Evolutionary conservation across 805 yeast species (phyloP).

Genomic region (Candida nanaspora): DNA sequence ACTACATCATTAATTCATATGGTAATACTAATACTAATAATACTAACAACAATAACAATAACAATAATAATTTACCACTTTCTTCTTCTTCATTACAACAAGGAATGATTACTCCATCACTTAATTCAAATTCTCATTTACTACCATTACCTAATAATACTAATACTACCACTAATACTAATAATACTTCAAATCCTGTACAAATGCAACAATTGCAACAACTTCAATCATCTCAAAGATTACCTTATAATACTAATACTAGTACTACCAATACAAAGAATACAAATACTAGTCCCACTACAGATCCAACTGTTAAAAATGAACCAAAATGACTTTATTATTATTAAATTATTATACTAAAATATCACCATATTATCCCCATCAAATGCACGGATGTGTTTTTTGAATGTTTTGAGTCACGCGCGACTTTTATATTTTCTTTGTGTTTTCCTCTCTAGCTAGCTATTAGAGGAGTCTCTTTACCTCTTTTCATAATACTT

Average conservation of each 20-base stretch:
- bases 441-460: too few species aligned
- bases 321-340: background rate
- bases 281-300: background rate
- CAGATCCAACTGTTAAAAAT: background rate
- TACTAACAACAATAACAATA: too few species aligned
- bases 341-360: too few species aligned
- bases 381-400: too few species aligned
- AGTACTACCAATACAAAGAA: background rate
- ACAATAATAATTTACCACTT: too few species aligned
- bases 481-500: too few species aligned
- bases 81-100: constrained; percentile 25
- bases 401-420: too few species aligned
- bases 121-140: constrained; percentile 22
- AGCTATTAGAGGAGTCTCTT: too few species aligned
- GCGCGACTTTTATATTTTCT: too few species aligned
- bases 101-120: constrained; percentile 36
- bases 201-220: background rate
- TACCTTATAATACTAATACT: background rate
- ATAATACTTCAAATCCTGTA: background rate
- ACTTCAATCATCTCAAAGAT: background rate
- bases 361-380: too few species aligned
- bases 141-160: constrained; percentile 8
- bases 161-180: background rate
- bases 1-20: too few species aligned
- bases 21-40: too few species aligned